Evolutionary conservation across 495 filamentous ascomycete genomes (phyloP).

Genomic region (Patellaria atrata): DNA sequence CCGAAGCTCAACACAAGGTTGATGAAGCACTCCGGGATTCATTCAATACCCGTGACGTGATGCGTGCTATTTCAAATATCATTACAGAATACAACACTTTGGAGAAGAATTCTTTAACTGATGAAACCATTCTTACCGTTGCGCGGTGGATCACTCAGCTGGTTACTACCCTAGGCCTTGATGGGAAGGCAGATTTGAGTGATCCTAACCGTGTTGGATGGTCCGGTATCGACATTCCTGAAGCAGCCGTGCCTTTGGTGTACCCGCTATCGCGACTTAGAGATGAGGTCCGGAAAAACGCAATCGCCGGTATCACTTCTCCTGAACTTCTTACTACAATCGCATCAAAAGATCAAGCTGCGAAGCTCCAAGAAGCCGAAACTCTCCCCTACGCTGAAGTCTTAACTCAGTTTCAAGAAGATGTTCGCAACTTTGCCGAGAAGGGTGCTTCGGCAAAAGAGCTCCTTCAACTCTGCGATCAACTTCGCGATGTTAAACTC

Average conservation of each 20-base stretch:
- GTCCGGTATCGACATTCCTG: constrained; percentile 55
- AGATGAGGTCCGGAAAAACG: constrained; percentile 24
- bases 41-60: constrained; percentile 69
- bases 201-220: constrained; percentile 58
- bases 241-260: constrained; percentile 27
- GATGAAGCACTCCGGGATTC: constrained; percentile 64
- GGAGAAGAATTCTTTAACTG: constrained; percentile 29
- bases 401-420: constrained; percentile 23
- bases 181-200: constrained; percentile 41
- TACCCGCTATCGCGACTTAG: constrained; percentile 22
- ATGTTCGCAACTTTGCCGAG: constrained; percentile 15
- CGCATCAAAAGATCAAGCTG: constrained; percentile 8
- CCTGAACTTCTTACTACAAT: constrained; percentile 10
- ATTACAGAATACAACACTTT: constrained; percentile 54
- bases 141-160: constrained; percentile 75
- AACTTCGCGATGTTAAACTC: constrained; percentile 64
- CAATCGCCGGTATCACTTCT: constrained; percentile 16
- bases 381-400: constrained; percentile 22
- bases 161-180: constrained; percentile 73
- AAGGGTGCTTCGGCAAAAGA: constrained; percentile 24
- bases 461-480: constrained; percentile 48
- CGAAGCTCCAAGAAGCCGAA: constrained; percentile 10
- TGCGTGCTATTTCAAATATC: constrained; percentile 59
- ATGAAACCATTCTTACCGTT: constrained; percentile 27
- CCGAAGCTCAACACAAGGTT: constrained; percentile 48